phyloP scores from a whole-genome alignment of 2,329 filamentous ascomycete species.

The Botrytis aclada region DNA sequence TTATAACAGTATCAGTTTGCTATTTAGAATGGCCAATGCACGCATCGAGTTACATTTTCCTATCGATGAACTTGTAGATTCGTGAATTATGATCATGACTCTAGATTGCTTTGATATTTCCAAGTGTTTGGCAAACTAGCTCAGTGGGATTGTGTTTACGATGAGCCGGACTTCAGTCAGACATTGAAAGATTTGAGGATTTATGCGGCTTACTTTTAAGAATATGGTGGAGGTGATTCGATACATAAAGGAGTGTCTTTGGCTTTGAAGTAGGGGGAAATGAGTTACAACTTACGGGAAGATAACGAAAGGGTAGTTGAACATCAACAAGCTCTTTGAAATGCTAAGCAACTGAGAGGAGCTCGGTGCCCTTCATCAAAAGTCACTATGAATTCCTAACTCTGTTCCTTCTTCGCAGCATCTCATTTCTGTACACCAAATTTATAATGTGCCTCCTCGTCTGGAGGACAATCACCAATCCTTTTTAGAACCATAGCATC shows the following conservation, averaged over 20 bases:
- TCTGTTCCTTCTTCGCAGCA: rapidly evolving
- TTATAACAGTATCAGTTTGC: background rate
- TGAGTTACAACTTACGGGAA: background rate
- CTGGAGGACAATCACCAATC: background rate
- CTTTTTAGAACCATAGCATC: background rate
- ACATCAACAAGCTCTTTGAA: background rate
- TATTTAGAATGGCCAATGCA: background rate
- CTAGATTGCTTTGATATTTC: background rate
- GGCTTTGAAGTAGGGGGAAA: rapidly evolving
- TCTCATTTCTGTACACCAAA: too few species aligned
- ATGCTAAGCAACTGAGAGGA: too few species aligned
- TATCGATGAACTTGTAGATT: background rate
- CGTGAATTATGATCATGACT: background rate
- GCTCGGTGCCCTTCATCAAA: background rate
- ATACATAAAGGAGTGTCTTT: rapidly evolving
- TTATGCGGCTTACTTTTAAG: too few species aligned
- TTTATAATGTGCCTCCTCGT: constrained; percentile 10
- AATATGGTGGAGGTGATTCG: background rate
- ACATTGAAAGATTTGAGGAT: background rate
- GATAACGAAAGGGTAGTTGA: background rate
- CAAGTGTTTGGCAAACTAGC: background rate
- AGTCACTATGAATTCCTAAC: background rate
- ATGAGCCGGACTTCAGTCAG: background rate
- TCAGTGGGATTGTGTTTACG: background rate
- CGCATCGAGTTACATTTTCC: background rate